Evolutionary conservation across 2,329 filamentous ascomycete genomes (phyloP), one percentile per base, ranked within the genome.

Genomic region (Fusarium goolgardi): DNA sequence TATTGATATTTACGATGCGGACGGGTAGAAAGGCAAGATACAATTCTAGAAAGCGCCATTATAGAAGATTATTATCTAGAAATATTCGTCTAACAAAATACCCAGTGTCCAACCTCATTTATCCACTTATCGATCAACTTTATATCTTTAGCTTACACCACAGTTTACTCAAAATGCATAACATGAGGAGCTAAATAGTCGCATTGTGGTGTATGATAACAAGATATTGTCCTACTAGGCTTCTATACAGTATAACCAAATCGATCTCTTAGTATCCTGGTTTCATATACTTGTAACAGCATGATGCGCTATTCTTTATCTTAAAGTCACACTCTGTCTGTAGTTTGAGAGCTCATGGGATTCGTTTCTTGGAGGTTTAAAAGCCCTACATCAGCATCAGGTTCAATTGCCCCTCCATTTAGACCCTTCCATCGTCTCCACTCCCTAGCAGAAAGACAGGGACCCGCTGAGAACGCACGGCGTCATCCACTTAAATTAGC

Each of bases 401-500:
- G 8, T 20, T 29, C 27, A 44, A 29, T 57, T 71, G 52, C 66
- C 57, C 57, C 61, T 59, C 61, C 47, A 59, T 51, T 40, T 51
- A 56, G 50, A 63, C 59, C 52, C 51, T 45, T 50, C 46, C 35
- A 51, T 41, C 40, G 40, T 54, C 29, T 41, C 65, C 62, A 69
- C 59, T 50, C 53, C 32, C 46, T 25, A 52, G 39, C 45, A 31
- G 51, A 54, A 47, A 47, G 41, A 25, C 21, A 53, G 43, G 34
- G 59, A 54, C 49, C 70, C 68, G 61, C 59, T 25, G 49, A 52
- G 25, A 60, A 59, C 59, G 53, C 64, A 55, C 52, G 29, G 63
- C 56, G 61, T 71, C 69, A 69, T 73, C 55, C 69, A 62, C 64
- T 55, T 59, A 40, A 50, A 21, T 55, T 47, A 29, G 31, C 63